Base-by-base conservation (phyloP, 1,139 yeast genomes). In the Lodderomyces beijingensis region DNA sequence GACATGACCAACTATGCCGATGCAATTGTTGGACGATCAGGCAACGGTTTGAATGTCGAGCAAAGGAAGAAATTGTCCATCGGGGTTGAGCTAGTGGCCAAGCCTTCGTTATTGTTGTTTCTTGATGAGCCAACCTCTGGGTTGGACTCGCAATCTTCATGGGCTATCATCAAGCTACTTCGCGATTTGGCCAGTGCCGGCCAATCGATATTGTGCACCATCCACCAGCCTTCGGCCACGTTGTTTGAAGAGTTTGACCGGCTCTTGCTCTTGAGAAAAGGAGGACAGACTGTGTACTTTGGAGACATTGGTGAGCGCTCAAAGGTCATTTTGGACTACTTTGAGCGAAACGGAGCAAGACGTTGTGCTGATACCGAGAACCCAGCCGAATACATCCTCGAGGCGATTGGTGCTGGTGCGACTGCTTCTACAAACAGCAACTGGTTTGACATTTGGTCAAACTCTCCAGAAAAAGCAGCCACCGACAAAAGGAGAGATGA, bases 61-160 rank as follows among this genome's bases (percentile, higher is more conserved):
- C 83, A 78, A 54, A 63, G 83, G 47, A 78, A 78, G 61, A 75
- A 76, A 50, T 56, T 78, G 42, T 74, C 84, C 16, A 78, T 79
- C 56, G 87, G 94, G 44, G 93, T 87, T 37, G 95, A 87, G 51
- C 64, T 87, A 38, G 93, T 87, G 28, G 95, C 95, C 16, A 86
- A 83, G 54, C 95, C 96, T 4, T 79, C 81, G 44, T 65, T 87
- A 37, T 63, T 87, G 41, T 64, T 87, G 36, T 87, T 87, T 59
- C 70, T 87, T 50, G 96, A 87, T 61, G 96, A 87, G 55, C 96
- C 96, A 7, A 87, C 96, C 15, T 86, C 95, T 5, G 96, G 96
- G 51, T 68, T 87, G 45, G 95, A 87, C 54, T 85, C 95, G 16
- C 95, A 86, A 59, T 82, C 95, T 36, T 94, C 95, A 6, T 84